phyloP scores from a whole-genome alignment of 176 grass and related monocot species.

The Puccinellia tenuiflora region DNA sequence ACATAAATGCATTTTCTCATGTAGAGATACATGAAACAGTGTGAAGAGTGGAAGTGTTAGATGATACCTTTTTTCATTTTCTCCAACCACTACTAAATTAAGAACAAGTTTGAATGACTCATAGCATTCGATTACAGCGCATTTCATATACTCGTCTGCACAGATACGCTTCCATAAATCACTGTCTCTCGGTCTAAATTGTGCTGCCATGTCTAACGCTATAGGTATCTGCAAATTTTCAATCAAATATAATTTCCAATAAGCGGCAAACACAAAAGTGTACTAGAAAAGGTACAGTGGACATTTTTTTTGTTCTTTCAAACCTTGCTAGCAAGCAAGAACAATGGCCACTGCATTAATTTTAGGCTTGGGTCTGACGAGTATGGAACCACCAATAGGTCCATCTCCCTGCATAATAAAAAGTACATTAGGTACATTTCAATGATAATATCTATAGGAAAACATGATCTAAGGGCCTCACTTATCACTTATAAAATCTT shows the following conservation, averaged over 20 bases:
- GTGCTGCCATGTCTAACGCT: slow-evolving; percentile 89
- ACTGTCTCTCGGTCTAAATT: slow-evolving; percentile 83
- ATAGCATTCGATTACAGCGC: slow-evolving; percentile 90
- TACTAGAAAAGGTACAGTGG: not conserved
- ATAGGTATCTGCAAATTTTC: slow-evolving; percentile 80
- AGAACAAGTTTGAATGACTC: slow-evolving; percentile 97
- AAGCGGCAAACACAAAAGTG: not conserved
- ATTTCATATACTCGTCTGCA: slow-evolving; percentile 98
- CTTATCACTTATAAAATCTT: slow-evolving; percentile 97
- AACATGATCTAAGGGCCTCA: slow-evolving; percentile 36
- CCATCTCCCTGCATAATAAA: slow-evolving; percentile 76
- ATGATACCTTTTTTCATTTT: slow-evolving; percentile 86
- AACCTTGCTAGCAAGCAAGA: slow-evolving; percentile 98
- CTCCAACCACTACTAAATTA: slow-evolving; percentile 82
- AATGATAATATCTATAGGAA: not conserved
- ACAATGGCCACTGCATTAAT: slow-evolving; percentile 96
- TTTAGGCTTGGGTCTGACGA: slow-evolving; percentile 88
- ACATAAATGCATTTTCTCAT: not conserved
- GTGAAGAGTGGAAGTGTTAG: not conserved
- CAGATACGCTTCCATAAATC: slow-evolving; percentile 98
- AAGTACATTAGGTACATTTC: not conserved
- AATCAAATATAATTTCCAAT: not conserved
- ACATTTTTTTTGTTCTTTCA: slow-evolving; percentile 15
- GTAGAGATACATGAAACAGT: slow-evolving; percentile 14
- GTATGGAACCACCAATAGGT: slow-evolving; percentile 90